Base-by-base conservation (phyloP, 306 rosid genomes). In the Sindora glabra region DNA sequence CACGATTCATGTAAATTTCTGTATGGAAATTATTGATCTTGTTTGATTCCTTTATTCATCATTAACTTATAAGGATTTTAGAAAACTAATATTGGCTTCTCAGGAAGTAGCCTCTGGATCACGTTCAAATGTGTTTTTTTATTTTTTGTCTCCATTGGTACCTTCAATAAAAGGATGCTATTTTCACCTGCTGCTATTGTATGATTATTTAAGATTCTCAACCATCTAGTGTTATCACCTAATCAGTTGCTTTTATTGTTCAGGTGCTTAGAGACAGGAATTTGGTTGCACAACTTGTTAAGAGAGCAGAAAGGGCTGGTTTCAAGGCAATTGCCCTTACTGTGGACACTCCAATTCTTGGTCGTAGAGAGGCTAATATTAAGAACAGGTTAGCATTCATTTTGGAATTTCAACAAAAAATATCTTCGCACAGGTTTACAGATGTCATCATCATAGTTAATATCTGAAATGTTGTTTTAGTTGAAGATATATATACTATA, bases 241-340 rank as follows among this genome's bases (percentile, higher is more conserved):
- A 55, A 49, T 67, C 13, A 30, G 54, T 55, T 33, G n/a, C 32
- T 10, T 65, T 65, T 39, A 25, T 59, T 55, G 63, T 27, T 37
- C 66, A 92, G 99, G 94, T 89, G 70, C 40, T 48, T 61, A 94
- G 84, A 67, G 80, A 94, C 75, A 84, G 99, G 74, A 76, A 77
- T 67, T 60, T 89, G 13, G 99, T 86, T 59, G 64, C 64, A 52
- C 99, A 94, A 45, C 97, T 94, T 41, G 97, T 94, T 70, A 89
- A 75, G 69, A 86, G 97, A 82, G 99, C 99, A 32, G 99, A 94
- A 78, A 84, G 70, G 53, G 97, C 99, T 62, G 97, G 99, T 65
- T 94, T 86, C 83, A 94, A 84, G 80, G 99, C 99, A 26, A 94
- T 94, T 72, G 94, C 86, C 39, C 90, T 94, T 53, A 94, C 99